phyloP scores from a whole-genome alignment of 257 asterid species.

The Nicotiana sylvestris region DNA sequence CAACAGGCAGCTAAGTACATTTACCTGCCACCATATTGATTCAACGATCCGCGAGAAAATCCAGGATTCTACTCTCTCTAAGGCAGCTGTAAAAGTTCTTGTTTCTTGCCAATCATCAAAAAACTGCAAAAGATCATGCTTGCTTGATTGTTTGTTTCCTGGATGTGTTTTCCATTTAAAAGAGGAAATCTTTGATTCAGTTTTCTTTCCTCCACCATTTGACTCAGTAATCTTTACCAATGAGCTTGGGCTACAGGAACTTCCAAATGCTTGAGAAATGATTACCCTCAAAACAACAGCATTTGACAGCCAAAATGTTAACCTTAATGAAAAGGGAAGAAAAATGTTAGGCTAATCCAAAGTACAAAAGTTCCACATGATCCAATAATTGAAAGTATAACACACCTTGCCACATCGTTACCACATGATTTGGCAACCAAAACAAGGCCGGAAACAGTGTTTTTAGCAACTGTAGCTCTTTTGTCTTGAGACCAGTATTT shows the following conservation, averaged over 20 bases:
- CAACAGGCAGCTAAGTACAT: neutral
- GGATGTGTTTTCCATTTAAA: conserved; percentile 32
- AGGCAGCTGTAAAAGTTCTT: conserved; percentile 68
- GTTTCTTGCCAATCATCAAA: conserved; percentile 96
- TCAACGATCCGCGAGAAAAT: conserved; percentile 88
- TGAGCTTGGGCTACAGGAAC: conserved; percentile 60
- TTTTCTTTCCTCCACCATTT: conserved; percentile 32
- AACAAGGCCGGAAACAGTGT: conserved; percentile 78
- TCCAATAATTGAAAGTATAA: conserved; percentile 17
- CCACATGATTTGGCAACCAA: conserved; percentile 86
- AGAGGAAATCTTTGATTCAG: conserved; percentile 32
- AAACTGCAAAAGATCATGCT: conserved; percentile 48
- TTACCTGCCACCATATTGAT: conserved; percentile 99
- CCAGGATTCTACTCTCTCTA: conserved; percentile 92
- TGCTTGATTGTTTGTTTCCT: conserved; percentile 39
- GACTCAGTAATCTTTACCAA: conserved; percentile 36
- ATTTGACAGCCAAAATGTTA: conserved; percentile 92
- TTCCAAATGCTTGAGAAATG: conserved; percentile 72
- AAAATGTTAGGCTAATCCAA: conserved; percentile 16
- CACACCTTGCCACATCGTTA: conserved; percentile 85
- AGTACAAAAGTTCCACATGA: neutral
- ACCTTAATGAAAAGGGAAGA: conserved; percentile 39
- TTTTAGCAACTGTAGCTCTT: conserved; percentile 82
- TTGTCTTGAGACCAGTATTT: conserved; percentile 71
- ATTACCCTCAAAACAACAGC: conserved; percentile 79